Evolutionary conservation across 768 basidiomycete genomes (phyloP).

Genomic region (Tricholoma matsutake): DNA sequence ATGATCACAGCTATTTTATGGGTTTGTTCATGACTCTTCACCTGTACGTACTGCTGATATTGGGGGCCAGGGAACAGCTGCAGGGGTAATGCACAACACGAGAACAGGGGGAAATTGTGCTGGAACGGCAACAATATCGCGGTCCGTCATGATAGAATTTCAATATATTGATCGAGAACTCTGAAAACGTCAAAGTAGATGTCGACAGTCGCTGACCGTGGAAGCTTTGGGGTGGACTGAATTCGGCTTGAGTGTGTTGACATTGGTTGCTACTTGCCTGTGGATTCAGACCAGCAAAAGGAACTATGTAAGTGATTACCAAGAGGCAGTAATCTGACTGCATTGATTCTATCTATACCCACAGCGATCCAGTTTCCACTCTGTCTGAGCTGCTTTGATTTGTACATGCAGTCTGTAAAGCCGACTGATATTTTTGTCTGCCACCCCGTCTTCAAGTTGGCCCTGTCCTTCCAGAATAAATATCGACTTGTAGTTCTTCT

Average conservation of each 20-base stretch:
- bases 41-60: conserved; percentile 1
- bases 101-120: conserved; percentile 59
- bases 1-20: conserved; percentile 61
- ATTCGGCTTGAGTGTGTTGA: conserved; percentile 56
- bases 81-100: conserved; percentile 66
- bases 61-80: conserved; percentile 52
- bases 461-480: too few species aligned
- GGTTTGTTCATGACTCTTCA: conserved; percentile 39
- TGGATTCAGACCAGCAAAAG: conserved; percentile 29
- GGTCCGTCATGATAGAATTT: conserved; percentile 31
- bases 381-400: neutral
- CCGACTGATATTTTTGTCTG: neutral
- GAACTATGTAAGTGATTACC: conserved; percentile 23
- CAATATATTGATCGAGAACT: neutral
- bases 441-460: neutral
- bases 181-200: conserved; percentile 35
- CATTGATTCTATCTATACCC: neutral
- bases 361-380: conserved; percentile 1
- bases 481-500: too few species aligned
- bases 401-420: neutral
- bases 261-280: conserved; percentile 51
- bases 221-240: conserved; percentile 78
- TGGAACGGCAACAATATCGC: conserved; percentile 47
- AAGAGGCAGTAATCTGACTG: conserved; percentile 11
- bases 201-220: conserved; percentile 69